Conservation (phyloP, 768 basidiomycete genomes). For the Rhodosporidiobolus odoratus region DNA sequence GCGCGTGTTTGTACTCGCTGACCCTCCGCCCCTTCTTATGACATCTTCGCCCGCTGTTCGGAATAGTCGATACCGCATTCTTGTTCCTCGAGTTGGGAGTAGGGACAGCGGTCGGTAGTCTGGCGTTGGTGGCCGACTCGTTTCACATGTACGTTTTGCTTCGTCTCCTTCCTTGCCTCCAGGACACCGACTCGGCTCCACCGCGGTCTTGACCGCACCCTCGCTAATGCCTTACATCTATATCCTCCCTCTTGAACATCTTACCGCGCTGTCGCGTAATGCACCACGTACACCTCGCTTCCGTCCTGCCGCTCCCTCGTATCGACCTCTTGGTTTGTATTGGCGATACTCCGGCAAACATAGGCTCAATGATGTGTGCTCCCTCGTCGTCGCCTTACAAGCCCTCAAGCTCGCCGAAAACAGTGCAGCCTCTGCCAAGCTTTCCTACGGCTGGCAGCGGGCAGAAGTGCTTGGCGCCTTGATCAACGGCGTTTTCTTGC, state of each 20-base stretch:
- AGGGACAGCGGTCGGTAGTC: constrained; percentile 52
- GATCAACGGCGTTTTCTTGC: constrained; percentile 91
- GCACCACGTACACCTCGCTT: no score
- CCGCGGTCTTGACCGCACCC: neutral
- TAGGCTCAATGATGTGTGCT: constrained; percentile 68
- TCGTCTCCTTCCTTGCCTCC: no score
- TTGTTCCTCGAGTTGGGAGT: constrained; percentile 79
- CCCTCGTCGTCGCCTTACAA: constrained; percentile 87
- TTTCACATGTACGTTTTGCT: constrained; percentile 77
- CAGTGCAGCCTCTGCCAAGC: constrained; percentile 59
- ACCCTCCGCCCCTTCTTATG: neutral
- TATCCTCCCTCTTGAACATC: neutral
- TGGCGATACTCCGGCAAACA: neutral
- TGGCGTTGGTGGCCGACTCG: constrained; percentile 76
- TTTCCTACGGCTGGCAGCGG: constrained; percentile 99
- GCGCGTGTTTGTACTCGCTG: neutral
- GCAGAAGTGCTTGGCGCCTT: constrained; percentile 59
- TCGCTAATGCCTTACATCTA: neutral
- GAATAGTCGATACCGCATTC: constrained; percentile 75
- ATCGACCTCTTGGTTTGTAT: neutral
- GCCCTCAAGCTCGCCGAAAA: constrained; percentile 79
- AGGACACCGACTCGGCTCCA: no score
- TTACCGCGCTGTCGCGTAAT: neutral
- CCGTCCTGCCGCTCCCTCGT: no score
- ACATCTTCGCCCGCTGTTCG: constrained; percentile 47